Evolutionary conservation across 495 filamentous ascomycete species (phyloP).

Genomic region (Podospora comata): DNA sequence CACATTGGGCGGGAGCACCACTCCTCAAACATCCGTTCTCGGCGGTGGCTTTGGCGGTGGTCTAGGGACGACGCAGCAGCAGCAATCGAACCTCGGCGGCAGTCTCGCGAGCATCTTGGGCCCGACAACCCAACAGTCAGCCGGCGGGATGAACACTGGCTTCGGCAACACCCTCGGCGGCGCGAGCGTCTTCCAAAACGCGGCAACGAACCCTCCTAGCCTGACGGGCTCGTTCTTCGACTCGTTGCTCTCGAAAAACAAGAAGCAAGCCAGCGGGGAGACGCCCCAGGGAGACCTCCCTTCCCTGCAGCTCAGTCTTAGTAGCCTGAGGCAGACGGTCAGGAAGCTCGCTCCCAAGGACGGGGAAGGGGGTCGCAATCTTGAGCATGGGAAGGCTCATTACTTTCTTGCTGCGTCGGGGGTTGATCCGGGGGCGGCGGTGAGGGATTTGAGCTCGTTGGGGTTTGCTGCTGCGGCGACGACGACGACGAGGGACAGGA

Average conservation of each 20-base stretch:
- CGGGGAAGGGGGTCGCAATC: constrained; percentile 40
- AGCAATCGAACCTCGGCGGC: constrained; percentile 9
- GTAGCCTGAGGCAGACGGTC: constrained; percentile 81
- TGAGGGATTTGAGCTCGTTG: constrained; percentile 68
- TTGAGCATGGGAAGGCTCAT: constrained; percentile 65
- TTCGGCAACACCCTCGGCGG: not conserved
- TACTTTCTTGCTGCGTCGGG: constrained; percentile 90
- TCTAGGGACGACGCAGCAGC: constrained; percentile 7
- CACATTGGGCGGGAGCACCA: constrained; percentile 6
- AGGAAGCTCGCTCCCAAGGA: constrained; percentile 63
- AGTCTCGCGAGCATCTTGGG: not conserved
- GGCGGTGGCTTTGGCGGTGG: constrained; percentile 2
- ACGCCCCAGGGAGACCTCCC: constrained; percentile 57
- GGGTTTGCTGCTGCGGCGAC: constrained; percentile 35
- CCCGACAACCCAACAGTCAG: not conserved
- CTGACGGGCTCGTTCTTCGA: constrained; percentile 72
- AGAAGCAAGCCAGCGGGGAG: constrained; percentile 56
- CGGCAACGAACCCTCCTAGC: constrained; percentile 14
- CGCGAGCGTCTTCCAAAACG: not conserved
- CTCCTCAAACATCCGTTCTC: not conserved
- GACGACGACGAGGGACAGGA: not conserved
- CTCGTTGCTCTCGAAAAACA: constrained; percentile 74
- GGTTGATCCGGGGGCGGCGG: constrained; percentile 69
- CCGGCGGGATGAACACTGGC: not conserved
- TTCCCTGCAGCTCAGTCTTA: constrained; percentile 75